Evolutionary conservation across 2,329 filamentous ascomycete genomes (phyloP), one percentile per base, ranked within the genome.

Genomic region (Trichoderma koningiopsis): DNA sequence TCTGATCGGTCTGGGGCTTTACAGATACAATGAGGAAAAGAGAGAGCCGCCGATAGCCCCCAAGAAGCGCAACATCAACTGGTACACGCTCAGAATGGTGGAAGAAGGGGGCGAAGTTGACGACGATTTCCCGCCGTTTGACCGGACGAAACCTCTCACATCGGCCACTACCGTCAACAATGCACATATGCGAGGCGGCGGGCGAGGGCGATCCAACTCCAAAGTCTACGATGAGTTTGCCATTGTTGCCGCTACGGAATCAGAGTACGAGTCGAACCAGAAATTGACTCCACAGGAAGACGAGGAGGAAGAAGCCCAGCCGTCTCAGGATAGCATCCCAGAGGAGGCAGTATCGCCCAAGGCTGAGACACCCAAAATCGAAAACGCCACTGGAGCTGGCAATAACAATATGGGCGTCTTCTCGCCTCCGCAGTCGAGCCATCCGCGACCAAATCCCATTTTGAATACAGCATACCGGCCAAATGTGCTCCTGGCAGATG

Each of bases 141-240:
- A 92, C 69, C 86, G 92, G 43, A 92, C 88, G 27, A 91, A 91
- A 74, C 86, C 89, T 2, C 84, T 96, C n/a, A 88, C 87, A 6
- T 89, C 92, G 24, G 96, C 95, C 74, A 93, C 92, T 47, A 93
- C 92, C 7, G 92, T 91, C 71, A 94, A 95, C 76, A 94, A 93
- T 76, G 91, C 91, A 68, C 92, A 93, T 74, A 91, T 91, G 76
- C 85, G 88, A 67, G 90, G 84, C 53, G 82, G 84, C 10, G 86
- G 83, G 5, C 80, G 86, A 60, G 83, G 84, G 71, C 85, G 92
- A 68, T 88, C 91, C 70, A 90, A 92, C 72, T 92, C 91, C 27
- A 93, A 91, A 75, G 89, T 91, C 0, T 93, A 90, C 82, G 92
- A 95, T 74, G 92, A 96, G 73, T 95, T 96, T 79, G 92, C 90